Base-by-base conservation (phyloP, 2,329 filamentous ascomycete genomes). In the Aotearoamyces nothofagi region DNA sequence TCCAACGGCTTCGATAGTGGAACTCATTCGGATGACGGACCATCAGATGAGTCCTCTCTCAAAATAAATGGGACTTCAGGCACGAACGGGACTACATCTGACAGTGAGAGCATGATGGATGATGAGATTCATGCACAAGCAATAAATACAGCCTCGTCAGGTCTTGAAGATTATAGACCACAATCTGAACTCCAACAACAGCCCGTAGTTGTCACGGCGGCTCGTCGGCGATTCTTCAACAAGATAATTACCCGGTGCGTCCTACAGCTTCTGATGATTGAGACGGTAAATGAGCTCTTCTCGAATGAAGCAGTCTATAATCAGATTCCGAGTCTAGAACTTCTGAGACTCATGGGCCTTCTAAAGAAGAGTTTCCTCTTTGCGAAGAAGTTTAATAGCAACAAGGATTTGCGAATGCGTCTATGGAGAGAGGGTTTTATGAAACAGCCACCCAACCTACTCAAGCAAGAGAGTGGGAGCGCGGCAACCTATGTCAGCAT, bases 191-290 rank as follows among this genome's bases (percentile, higher is more conserved):
- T 84, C 9, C 84, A 92, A 50, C 82, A 90, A 51, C 83, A 92
- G 34, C 83, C 87, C 0, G 69, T 93, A 5, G 80, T 92, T 1
- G 87, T 99, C 4, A 96, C 90, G 1, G 83, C 84, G 3, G 84
- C 90, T 1, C 79, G 90, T 15, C 73, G 90, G 19, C 78, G 86
- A 29, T 94, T 94, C 61, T 98, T 98, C 66, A 98, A 98, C 57
- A 81, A 87, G 42, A 99, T 99, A 53, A 99, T 99, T 54, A 94
- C 87, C 9, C 87, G 92, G 41, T 99, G 90, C 50, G 92, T 98
- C 4, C 63, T 99, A 6, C 92, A 98, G 53, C 69, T 98, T 2
- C 72, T 99, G 39, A 98, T 98, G 84, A 98, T 98, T 43, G 92
- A 98, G 54, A 99, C 92, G 0, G 92, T 99, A 23, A 92, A 92